Percentiles rank a stretch among this genome's conserved stretches.
Conservation (phyloP, 495 filamentous ascomycete species). For the Apiosordaria backusii region DNA sequence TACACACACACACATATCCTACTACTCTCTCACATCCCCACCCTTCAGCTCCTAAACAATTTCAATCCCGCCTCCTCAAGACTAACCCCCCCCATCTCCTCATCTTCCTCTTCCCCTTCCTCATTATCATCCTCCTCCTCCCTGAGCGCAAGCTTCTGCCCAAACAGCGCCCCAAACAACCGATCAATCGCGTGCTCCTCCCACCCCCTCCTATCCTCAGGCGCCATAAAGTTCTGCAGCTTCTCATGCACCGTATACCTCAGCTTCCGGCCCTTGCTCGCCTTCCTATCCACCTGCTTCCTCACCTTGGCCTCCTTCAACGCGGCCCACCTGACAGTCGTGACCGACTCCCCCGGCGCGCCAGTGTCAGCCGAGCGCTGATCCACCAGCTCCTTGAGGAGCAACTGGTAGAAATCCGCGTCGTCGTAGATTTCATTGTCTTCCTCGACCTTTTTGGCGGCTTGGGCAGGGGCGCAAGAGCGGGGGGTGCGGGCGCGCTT, state of each 20-base stretch:
- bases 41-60: constrained; percentile 66
- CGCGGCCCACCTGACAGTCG: constrained; percentile 55
- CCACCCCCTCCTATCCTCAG: constrained; percentile 76
- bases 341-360: constrained; percentile 41
- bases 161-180: constrained; percentile 85
- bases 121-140: constrained; percentile 58
- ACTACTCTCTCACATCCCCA: too few relatives aligned
- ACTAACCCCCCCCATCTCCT: constrained; percentile 54
- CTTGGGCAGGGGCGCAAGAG: constrained; percentile 68
- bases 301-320: constrained; percentile 78
- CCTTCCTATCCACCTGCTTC: constrained; percentile 84
- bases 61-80: constrained; percentile 66
- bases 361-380: constrained; percentile 64
- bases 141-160: constrained; percentile 67
- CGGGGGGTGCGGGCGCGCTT: constrained; percentile 62
- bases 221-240: constrained; percentile 96
- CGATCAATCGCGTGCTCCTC: constrained; percentile 73
- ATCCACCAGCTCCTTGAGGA: constrained; percentile 88
- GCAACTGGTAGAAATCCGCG: constrained; percentile 84
- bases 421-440: constrained; percentile 75
- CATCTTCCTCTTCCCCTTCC: constrained; percentile 50
- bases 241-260: constrained; percentile 93
- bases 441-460: constrained; percentile 49
- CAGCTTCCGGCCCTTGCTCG: constrained; percentile 93
- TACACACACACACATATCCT: too few relatives aligned